phyloP scores from a whole-genome alignment of 352 stramenopile genomes.

The Pythium scleroteichum region DNA sequence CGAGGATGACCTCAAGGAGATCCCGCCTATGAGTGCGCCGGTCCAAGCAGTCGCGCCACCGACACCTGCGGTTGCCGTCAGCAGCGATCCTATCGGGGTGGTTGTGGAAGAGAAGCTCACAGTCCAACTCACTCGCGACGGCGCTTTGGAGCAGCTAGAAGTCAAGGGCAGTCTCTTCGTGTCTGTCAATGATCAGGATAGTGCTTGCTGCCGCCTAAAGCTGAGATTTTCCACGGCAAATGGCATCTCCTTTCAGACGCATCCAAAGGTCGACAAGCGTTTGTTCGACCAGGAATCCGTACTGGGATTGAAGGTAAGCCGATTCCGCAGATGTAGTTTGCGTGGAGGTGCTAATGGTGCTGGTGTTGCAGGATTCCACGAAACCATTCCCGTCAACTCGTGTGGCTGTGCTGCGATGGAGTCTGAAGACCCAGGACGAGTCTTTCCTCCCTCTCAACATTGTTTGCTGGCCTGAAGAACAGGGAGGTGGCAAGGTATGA shows the following conservation, averaged over 20 bases:
- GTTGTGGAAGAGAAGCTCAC: slow-evolving; percentile 89
- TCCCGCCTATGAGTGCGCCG: slow-evolving; percentile 75
- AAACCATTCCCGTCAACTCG: slow-evolving; percentile 84
- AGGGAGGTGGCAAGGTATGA: slow-evolving; percentile 72
- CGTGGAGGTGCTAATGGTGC: neutral
- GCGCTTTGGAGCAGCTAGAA: slow-evolving; percentile 81
- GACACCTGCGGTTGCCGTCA: slow-evolving; percentile 62
- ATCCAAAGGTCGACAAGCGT: slow-evolving; percentile 89
- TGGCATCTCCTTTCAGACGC: slow-evolving; percentile 81
- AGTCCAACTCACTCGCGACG: slow-evolving; percentile 79
- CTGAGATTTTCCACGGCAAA: slow-evolving; percentile 65
- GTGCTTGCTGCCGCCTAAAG: slow-evolving; percentile 70
- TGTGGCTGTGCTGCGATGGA: slow-evolving; percentile 84
- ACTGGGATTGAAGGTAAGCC: slow-evolving; percentile 60
- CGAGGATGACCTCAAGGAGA: slow-evolving; percentile 85
- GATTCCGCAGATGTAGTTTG: neutral
- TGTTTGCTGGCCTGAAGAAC: slow-evolving; percentile 87
- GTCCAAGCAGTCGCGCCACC: slow-evolving; percentile 66
- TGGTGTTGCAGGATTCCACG: slow-evolving; percentile 44
- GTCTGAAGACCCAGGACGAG: slow-evolving; percentile 86
- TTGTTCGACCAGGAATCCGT: slow-evolving; percentile 83
- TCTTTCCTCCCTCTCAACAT: slow-evolving; percentile 85
- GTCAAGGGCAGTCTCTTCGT: slow-evolving; percentile 88
- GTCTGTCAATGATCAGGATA: slow-evolving; percentile 76
- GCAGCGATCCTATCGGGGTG: slow-evolving; percentile 76